A percentile compares a stretch with the other conserved stretches of the same genome.
These are phyloP conservation scores for Sugiyamaella valdiviana DNA, from an alignment of 805 yeast genomes.

Conservation along the genomic window DNA sequence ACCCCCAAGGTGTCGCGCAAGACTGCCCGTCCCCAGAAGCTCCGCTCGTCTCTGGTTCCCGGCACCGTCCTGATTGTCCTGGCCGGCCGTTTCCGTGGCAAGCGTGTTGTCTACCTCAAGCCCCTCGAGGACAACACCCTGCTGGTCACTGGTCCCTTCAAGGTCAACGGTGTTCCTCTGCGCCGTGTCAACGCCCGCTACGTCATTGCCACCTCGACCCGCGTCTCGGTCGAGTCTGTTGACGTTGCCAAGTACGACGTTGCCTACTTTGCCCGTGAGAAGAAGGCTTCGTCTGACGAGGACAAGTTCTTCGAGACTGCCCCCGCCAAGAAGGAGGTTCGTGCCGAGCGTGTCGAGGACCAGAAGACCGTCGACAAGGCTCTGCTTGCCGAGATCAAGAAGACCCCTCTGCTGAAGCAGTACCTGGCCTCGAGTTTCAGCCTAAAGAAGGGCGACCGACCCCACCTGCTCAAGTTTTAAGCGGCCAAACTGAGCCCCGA, in stretches of 20 bases:
- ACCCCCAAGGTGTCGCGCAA: conserved; percentile 86
- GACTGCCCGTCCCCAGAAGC: conserved; percentile 86
- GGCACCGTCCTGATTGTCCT: conserved; percentile 95
- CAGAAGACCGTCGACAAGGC: conserved; percentile 94
- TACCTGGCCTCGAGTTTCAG: conserved; percentile 94
- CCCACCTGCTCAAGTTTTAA: conserved; percentile 96
- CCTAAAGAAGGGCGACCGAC: conserved; percentile 96
- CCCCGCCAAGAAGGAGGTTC: conserved; percentile 76
- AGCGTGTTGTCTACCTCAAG: conserved; percentile 98
- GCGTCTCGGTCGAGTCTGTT: conserved; percentile 70
- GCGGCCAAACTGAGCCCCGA: conserved; percentile 5
- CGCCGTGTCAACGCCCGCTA: conserved; percentile 98
- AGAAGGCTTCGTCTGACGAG: conserved; percentile 76
- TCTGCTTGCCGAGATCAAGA: conserved; percentile 88
- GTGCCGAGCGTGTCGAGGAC: conserved; percentile 92
- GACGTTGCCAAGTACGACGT: conserved; percentile 88
- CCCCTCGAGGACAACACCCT: conserved; percentile 95
- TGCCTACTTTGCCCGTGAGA: conserved; percentile 95
- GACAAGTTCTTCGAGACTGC: conserved; percentile 81
- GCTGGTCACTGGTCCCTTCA: conserved; percentile 98
- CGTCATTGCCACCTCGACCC: conserved; percentile 97
- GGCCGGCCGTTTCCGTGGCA: conserved; percentile 99
- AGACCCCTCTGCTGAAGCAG: conserved; percentile 94
- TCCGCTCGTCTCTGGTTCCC: conserved; percentile 93
- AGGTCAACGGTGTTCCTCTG: conserved; percentile 98